Evolutionary conservation across 2,329 filamentous ascomycete species (phyloP).

Genomic region (Diaporthe velutina): DNA sequence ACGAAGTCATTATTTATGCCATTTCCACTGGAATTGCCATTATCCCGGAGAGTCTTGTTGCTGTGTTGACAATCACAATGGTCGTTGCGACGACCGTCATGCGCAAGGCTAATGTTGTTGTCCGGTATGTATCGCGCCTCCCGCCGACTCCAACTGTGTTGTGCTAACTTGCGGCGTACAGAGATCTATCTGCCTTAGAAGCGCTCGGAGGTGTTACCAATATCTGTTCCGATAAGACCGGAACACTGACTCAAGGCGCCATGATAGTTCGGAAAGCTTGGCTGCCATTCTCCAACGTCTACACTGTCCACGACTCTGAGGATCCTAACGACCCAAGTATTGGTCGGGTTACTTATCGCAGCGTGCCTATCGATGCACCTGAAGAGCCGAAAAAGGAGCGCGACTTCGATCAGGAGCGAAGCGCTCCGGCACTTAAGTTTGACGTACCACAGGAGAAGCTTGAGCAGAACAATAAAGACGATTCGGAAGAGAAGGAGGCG

Average conservation of each 20-base stretch:
- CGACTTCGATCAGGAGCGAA: constrained; percentile 72
- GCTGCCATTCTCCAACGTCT: constrained; percentile 69
- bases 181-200: constrained; percentile 75
- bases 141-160: not conserved
- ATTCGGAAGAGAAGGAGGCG: constrained; percentile 53
- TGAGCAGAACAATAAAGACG: constrained; percentile 51
- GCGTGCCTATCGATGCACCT: constrained; percentile 50
- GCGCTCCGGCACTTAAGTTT: constrained; percentile 70
- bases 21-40: constrained; percentile 74
- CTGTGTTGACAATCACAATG: constrained; percentile 79
- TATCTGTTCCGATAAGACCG: constrained; percentile 81
- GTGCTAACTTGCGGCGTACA: constrained; percentile 34
- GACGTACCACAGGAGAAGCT: constrained; percentile 72
- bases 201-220: constrained; percentile 79
- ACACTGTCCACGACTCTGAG: constrained; percentile 72
- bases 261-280: constrained; percentile 79
- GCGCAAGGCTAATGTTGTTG: constrained; percentile 74
- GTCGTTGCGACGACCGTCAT: constrained; percentile 75
- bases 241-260: constrained; percentile 76
- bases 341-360: constrained; percentile 64
- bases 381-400: constrained; percentile 57
- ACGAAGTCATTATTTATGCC: constrained; percentile 72
- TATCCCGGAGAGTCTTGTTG: constrained; percentile 76
- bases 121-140: constrained; percentile 57
- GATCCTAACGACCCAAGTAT: constrained; percentile 72